Conservation (phyloP, 2,329 filamentous ascomycete species). For the Verticillium longisporum region DNA sequence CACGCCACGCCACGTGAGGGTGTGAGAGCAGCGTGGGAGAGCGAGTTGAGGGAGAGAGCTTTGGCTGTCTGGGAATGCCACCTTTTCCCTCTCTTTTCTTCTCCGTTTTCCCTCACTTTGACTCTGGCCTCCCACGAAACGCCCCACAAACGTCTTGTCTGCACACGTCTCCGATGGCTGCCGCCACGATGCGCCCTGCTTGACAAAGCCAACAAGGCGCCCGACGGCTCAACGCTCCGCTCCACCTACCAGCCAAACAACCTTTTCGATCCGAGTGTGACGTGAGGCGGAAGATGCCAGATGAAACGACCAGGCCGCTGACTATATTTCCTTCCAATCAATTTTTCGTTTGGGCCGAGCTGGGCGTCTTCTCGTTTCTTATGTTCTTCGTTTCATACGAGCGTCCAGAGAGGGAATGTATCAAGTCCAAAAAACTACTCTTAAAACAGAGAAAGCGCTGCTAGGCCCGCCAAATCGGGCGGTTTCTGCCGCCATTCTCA, state of each 20-base stretch:
- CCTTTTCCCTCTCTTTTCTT: not conserved
- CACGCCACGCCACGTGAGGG: not conserved
- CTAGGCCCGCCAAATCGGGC: conserved; percentile 4
- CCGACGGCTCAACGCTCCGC: not conserved
- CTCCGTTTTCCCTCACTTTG: not conserved
- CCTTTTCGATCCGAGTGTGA: not conserved
- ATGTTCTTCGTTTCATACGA: too few species aligned
- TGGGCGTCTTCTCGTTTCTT: too few species aligned
- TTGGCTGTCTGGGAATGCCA: not conserved
- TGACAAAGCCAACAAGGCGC: not conserved
- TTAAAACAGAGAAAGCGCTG: conserved; percentile 6
- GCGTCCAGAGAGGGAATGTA: too few species aligned
- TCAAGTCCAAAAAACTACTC: conserved; percentile 1
- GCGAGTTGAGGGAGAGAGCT: not conserved
- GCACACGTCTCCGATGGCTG: not conserved
- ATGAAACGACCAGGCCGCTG: not conserved
- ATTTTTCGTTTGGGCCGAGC: too few species aligned
- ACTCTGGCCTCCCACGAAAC: not conserved
- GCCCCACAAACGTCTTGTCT: not conserved
- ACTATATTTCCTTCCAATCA: not conserved
- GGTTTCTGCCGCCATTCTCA: conserved; percentile 7
- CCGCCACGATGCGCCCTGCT: not conserved
- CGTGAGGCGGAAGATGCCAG: not conserved
- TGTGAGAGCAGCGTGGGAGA: too few species aligned
- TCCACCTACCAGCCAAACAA: not conserved